Conservation (phyloP, 768 basidiomycete species). For the Nidularia pulvinata region DNA sequence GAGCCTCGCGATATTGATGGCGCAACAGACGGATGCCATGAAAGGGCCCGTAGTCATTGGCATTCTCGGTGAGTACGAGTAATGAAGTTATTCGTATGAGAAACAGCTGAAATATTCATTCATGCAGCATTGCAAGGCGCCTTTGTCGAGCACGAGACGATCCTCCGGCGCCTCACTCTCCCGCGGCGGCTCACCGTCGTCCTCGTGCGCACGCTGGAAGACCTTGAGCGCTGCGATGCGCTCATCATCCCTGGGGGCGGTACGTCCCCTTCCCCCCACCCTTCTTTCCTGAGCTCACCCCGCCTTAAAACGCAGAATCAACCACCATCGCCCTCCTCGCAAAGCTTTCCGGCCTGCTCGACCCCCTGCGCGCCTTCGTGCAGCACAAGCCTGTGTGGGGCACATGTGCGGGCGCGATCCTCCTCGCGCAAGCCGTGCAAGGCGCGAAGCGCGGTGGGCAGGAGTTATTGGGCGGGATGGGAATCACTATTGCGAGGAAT, state of each 20-base stretch:
- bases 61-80: slow-evolving; percentile 43
- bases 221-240: slow-evolving; percentile 76
- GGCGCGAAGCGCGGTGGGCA: slow-evolving; percentile 88
- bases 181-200: slow-evolving; percentile 42
- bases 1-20: too few species aligned
- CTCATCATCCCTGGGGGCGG: slow-evolving; percentile 95
- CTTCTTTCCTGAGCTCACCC: neutral
- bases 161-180: slow-evolving; percentile 57
- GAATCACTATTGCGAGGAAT: slow-evolving; percentile 81
- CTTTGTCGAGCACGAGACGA: slow-evolving; percentile 83
- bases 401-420: slow-evolving; percentile 94
- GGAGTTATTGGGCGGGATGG: slow-evolving; percentile 80
- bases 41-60: slow-evolving; percentile 26
- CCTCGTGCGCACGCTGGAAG: slow-evolving; percentile 74
- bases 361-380: slow-evolving; percentile 79
- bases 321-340: slow-evolving; percentile 89
- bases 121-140: slow-evolving; percentile 89
- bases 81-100: neutral
- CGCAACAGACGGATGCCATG: too few species aligned
- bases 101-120: slow-evolving; percentile 5
- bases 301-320: slow-evolving; percentile 55
- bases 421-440: slow-evolving; percentile 73
- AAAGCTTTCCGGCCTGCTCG: slow-evolving; percentile 70
- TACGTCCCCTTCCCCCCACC: slow-evolving; percentile 17
- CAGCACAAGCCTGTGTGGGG: slow-evolving; percentile 85